Percentiles rank a stretch among this genome's conserved stretches.
Conservation (phyloP, 768 basidiomycete species). For the Jaapia argillacea region DNA sequence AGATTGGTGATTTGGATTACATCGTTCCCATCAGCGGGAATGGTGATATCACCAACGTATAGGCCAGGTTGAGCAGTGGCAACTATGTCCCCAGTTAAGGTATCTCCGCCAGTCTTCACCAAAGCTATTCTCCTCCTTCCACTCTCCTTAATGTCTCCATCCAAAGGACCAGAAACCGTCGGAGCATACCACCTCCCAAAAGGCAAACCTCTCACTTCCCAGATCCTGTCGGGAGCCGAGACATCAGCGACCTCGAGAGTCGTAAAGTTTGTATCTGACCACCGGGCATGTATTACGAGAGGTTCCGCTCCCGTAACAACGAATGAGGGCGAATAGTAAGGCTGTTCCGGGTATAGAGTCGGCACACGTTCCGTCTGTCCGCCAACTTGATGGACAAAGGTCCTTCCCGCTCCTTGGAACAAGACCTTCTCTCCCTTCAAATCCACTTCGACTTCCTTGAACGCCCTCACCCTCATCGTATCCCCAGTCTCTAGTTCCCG, state of each 20-base stretch:
- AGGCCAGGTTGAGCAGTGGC: constrained; percentile 56
- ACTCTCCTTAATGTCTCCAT: too few relatives aligned
- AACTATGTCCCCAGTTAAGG: constrained; percentile 51
- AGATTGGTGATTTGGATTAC: background rate
- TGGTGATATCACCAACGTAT: constrained; percentile 54
- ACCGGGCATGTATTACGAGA: constrained; percentile 52
- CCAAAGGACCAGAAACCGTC: constrained; percentile 26
- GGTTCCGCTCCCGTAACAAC: constrained; percentile 39
- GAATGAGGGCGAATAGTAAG: constrained; percentile 63
- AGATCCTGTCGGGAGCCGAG: too few relatives aligned
- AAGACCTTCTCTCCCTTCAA: constrained; percentile 40
- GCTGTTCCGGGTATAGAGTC: constrained; percentile 29
- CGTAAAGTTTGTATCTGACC: constrained; percentile 57
- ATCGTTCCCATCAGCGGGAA: constrained; percentile 36
- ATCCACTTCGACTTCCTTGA: constrained; percentile 51
- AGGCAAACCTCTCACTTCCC: constrained; percentile 48
- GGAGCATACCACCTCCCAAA: constrained; percentile 59
- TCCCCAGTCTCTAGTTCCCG: constrained; percentile 40
- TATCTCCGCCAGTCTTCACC: constrained; percentile 49
- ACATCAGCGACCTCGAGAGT: constrained; percentile 57
- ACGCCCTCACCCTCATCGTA: constrained; percentile 48
- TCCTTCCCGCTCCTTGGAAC: constrained; percentile 61
- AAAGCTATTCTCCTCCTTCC: constrained; percentile 49
- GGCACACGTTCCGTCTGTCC: constrained; percentile 30
- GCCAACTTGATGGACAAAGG: constrained; percentile 24